phyloP scores from a whole-genome alignment of 2,329 filamentous ascomycete genomes.

The Alternaria conjuncta region DNA sequence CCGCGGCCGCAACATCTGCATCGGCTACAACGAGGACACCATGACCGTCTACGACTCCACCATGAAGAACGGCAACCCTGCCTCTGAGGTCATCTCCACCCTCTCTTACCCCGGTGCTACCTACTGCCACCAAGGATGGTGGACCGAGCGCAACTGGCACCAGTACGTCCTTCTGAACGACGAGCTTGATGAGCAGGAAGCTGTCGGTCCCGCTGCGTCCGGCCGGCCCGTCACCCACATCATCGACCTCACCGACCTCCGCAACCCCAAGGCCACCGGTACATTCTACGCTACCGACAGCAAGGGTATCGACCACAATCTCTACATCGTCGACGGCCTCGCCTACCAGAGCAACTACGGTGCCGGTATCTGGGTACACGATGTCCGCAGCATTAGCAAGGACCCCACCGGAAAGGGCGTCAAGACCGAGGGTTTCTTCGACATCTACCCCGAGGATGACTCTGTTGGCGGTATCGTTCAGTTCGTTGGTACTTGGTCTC shows the following conservation, averaged over 20 bases:
- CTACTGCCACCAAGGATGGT: constrained; percentile 67
- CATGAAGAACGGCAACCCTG: constrained; percentile 60
- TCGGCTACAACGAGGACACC: constrained; percentile 62
- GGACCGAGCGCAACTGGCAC: constrained; percentile 50
- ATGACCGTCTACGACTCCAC: constrained; percentile 61
- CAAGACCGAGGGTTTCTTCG: constrained; percentile 51
- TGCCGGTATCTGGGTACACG: constrained; percentile 48
- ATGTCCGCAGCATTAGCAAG: constrained; percentile 47
- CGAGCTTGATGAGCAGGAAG: constrained; percentile 41
- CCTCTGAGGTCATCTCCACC: constrained; percentile 62
- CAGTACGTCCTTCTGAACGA: constrained; percentile 44
- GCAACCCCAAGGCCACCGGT: constrained; percentile 49
- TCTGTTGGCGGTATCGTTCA: constrained; percentile 42
- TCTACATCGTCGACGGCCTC: constrained; percentile 51
- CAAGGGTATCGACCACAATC: constrained; percentile 54
- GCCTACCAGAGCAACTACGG: constrained; percentile 54
- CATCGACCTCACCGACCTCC: constrained; percentile 42
- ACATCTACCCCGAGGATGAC: constrained; percentile 53
- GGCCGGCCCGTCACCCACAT: constrained; percentile 45
- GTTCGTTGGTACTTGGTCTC: constrained; percentile 54
- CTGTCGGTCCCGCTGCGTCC: constrained; percentile 37
- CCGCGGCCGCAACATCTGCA: constrained; percentile 61
- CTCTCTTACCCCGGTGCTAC: constrained; percentile 61
- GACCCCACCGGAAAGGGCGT: constrained; percentile 49
- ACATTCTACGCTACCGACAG: constrained; percentile 48